Evolutionary conservation across 257 asterid genomes (phyloP).

Genomic region (Knoxia roxburghii): DNA sequence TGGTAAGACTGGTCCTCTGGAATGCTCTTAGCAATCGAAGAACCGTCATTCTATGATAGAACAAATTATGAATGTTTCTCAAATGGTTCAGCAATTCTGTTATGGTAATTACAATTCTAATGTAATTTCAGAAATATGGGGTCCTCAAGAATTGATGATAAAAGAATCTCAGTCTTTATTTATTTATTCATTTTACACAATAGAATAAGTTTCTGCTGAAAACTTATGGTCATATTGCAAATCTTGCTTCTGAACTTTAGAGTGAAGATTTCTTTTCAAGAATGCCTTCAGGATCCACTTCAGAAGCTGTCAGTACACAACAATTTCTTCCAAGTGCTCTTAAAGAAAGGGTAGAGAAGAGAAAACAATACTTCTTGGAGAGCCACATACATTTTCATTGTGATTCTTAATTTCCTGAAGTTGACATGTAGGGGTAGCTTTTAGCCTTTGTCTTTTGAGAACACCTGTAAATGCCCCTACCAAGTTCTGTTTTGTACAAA

Average conservation of each 20-base stretch:
- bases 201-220: neutral
- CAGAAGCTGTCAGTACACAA: neutral
- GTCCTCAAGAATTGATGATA: neutral
- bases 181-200: neutral
- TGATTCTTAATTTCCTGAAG: neutral
- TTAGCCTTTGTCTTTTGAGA: neutral
- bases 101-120: neutral
- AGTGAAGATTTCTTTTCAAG: too few relatives aligned
- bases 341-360: neutral
- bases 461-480: neutral
- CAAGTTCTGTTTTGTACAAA: neutral
- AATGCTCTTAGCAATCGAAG: neutral
- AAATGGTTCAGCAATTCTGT: neutral
- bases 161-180: neutral
- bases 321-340: neutral
- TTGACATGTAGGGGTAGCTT: neutral
- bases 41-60: neutral
- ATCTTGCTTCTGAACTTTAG: neutral
- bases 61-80: neutral
- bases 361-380: neutral
- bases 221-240: neutral
- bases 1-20: slow-evolving; percentile 34
- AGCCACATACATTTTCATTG: neutral
- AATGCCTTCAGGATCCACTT: neutral
- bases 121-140: neutral